Evolutionary conservation across 2,329 filamentous ascomycete species (phyloP), one percentile per base, ranked within the genome.

Genomic region (Claviceps sp.): DNA sequence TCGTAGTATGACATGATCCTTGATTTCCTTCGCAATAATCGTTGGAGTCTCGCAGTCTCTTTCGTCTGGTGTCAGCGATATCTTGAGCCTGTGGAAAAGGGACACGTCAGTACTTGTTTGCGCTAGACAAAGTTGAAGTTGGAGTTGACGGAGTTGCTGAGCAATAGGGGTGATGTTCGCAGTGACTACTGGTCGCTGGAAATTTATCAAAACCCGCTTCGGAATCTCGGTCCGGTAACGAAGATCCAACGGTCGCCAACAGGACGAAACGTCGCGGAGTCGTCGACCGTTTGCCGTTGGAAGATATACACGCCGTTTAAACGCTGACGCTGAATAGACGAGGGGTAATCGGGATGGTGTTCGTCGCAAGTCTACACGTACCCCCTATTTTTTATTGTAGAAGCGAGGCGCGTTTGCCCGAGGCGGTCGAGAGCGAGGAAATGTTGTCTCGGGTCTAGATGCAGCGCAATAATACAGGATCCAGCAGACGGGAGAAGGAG

Each of bases 1-100:
- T 72, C 69, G 67, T 72, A 72, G 62, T 72, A 72, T 60, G 70
- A 72, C 70, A 72, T 72, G 61, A 40, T 50, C 42, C 36, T 49
- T 49, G 47, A 14, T 42, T 9, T 26, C 8, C 1, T 40, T 40
- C 20, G 34, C 30, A n/a, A 36, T 14, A 14, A 26, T 52, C 34
- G 20, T 24, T 18, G 16, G 26, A 20, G 34, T 16, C 16, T 26
- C 26, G 48, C n/a, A 34, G 6, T 11, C 4, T 43, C 20, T 24
- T 34, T 49, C 48, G 48, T 43, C n/a, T 40, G 38, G 18, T 36
- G 11, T 43, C 5, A 4, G 7, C 38, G 22, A 49, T 4, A 6
- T 34, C 24, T 42, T 20, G 20, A 24, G 40, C n/a, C 48, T 49
- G 43, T 43, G 14, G 11, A 34, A 36, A 34, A 43, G 16, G 2